Percentiles rank a stretch among this genome's conserved stretches.
phyloP scores from a whole-genome alignment of 257 asterid genomes.

The Solanum pennellii region DNA sequence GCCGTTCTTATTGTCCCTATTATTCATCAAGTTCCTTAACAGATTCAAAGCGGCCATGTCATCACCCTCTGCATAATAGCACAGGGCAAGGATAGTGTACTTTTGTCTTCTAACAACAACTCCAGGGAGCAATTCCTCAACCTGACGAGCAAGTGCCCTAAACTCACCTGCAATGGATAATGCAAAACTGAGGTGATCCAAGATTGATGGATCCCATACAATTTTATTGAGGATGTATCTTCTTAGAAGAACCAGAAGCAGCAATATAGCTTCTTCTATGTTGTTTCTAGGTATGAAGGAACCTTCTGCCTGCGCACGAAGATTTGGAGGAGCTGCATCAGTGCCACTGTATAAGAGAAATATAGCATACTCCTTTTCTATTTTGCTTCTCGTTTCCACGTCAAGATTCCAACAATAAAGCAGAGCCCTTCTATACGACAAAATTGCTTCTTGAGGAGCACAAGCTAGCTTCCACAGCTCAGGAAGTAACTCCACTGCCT shows the following conservation, averaged over 20 bases:
- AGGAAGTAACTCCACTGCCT: conserved; percentile 80
- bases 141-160: conserved; percentile 42
- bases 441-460: conserved; percentile 52
- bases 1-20: conserved; percentile 32
- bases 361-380: conserved; percentile 66
- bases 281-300: conserved; percentile 69
- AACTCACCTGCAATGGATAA: conserved; percentile 60
- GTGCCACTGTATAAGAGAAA: conserved; percentile 80
- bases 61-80: conserved; percentile 65
- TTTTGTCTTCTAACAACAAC: conserved; percentile 35
- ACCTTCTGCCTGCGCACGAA: conserved; percentile 67
- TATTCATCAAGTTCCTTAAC: conserved; percentile 48
- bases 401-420: conserved; percentile 81
- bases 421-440: conserved; percentile 66
- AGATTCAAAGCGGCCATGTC: conserved; percentile 45
- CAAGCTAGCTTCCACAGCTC: conserved; percentile 60
- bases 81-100: conserved; percentile 47
- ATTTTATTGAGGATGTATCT: conserved; percentile 23
- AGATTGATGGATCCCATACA: conserved; percentile 65
- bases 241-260: conserved; percentile 49
- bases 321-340: conserved; percentile 75
- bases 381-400: conserved; percentile 34
- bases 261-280: conserved; percentile 75
- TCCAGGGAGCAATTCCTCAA: conserved; percentile 69
- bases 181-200: conserved; percentile 69